Conservation (phyloP, 2,329 filamentous ascomycete genomes). For the Exophiala alcalophila region DNA sequence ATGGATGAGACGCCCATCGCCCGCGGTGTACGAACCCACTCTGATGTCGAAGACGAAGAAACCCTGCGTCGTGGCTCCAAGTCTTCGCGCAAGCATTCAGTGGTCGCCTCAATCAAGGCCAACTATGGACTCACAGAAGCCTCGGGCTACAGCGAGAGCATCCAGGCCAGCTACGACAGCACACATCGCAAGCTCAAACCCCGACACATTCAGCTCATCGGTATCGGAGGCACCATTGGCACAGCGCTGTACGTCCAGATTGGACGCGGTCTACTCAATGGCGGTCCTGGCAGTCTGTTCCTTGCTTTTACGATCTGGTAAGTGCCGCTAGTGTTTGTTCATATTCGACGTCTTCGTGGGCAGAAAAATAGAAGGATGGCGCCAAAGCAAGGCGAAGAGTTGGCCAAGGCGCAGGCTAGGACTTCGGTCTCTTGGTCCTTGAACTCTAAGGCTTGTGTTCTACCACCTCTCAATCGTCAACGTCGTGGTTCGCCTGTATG, state of each 20-base stretch:
- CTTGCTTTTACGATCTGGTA: conserved; percentile 47
- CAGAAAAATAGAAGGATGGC: too few relatives aligned
- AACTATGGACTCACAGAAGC: conserved; percentile 26
- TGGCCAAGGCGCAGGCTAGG: too few relatives aligned
- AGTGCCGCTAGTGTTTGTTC: conserved; percentile 28
- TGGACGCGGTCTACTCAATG: conserved; percentile 40
- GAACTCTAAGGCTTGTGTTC: too few relatives aligned
- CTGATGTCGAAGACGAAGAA: conserved; percentile 21
- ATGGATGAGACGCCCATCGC: conserved; percentile 26
- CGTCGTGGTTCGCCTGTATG: too few relatives aligned
- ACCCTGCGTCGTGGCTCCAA: conserved; percentile 21
- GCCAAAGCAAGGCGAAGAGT: too few relatives aligned
- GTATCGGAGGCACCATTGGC: conserved; percentile 47
- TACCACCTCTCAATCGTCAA: too few relatives aligned
- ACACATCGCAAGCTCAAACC: conserved; percentile 41
- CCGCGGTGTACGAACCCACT: conserved; percentile 21
- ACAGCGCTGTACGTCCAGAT: conserved; percentile 46
- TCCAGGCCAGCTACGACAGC: conserved; percentile 18
- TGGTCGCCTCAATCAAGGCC: conserved; percentile 28
- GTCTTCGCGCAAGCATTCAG: conserved; percentile 21
- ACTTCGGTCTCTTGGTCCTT: too few relatives aligned
- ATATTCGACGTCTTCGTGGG: background rate
- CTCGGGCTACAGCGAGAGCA: conserved; percentile 11
- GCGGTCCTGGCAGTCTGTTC: conserved; percentile 45
- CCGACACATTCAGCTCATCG: conserved; percentile 48